phyloP scores from a whole-genome alignment of 805 yeast species.

The Candida andamanensis region DNA sequence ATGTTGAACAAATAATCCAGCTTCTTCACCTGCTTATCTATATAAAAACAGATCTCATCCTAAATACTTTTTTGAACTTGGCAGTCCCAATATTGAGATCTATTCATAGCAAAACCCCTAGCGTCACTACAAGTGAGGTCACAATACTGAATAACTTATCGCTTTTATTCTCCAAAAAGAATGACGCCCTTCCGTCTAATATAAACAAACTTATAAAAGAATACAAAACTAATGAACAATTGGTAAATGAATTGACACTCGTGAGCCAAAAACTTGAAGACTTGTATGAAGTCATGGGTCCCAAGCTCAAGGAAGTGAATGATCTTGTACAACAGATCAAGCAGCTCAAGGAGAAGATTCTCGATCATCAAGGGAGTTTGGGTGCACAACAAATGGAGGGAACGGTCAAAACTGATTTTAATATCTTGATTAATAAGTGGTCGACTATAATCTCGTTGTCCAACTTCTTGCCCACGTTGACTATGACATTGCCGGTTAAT shows the following conservation, averaged over 20 bases:
- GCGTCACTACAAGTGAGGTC: conserved; percentile 24
- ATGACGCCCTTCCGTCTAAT: conserved; percentile 8
- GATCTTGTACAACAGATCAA: conserved; percentile 11
- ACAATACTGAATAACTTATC: conserved; percentile 9
- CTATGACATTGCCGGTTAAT: conserved; percentile 28
- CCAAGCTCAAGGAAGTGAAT: conserved; percentile 15
- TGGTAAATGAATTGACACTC: conserved; percentile 2
- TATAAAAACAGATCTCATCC: conserved; percentile 22
- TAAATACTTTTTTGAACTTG: conserved; percentile 21
- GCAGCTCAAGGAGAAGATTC: neutral
- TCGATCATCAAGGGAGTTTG: neutral
- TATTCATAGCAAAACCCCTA: conserved; percentile 23
- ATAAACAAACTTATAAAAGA: conserved; percentile 13
- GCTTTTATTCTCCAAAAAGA: conserved; percentile 7
- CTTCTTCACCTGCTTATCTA: conserved; percentile 4
- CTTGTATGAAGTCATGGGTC: conserved; percentile 11
- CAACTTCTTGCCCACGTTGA: conserved; percentile 28
- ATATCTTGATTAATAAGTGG: conserved; percentile 9
- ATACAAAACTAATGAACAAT: conserved; percentile 6
- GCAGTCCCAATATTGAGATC: conserved; percentile 30
- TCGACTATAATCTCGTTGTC: conserved; percentile 1
- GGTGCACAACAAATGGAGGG: too few relatives aligned
- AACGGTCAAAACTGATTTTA: conserved; percentile 3
- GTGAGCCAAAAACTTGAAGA: conserved; percentile 5
- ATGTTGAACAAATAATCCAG: conserved; percentile 4